These are phyloP conservation scores for Coemansia guatemalensis DNA, from an alignment of 192 early-diverging fungal species.

Conservation along the genomic window DNA sequence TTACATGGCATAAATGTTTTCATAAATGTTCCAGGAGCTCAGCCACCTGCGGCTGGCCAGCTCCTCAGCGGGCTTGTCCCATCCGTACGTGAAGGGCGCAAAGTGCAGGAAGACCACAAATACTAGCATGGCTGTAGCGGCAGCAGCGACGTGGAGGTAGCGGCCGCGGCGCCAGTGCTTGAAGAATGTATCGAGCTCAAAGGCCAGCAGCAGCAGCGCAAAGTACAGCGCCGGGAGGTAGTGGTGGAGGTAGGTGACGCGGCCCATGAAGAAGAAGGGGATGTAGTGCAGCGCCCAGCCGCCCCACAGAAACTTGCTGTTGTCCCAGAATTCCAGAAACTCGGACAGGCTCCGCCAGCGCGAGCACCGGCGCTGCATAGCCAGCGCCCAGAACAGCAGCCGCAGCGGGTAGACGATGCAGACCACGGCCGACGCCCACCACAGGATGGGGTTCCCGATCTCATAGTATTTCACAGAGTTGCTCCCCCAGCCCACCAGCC, in stretches of 20 bases:
- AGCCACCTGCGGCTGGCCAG: slow-evolving; percentile 67
- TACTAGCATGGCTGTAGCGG: slow-evolving; percentile 14
- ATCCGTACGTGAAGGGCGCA: slow-evolving; percentile 79
- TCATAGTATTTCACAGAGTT: slow-evolving; percentile 82
- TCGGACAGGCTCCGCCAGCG: slow-evolving; percentile 24
- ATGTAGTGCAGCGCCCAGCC: slow-evolving; percentile 86
- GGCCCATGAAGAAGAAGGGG: slow-evolving; percentile 92
- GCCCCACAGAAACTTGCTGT: slow-evolving; percentile 78
- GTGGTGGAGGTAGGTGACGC: slow-evolving; percentile 93
- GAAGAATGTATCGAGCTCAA: slow-evolving; percentile 70
- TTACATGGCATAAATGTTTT: slow-evolving; percentile 39
- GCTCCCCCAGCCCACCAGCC: slow-evolving; percentile 80
- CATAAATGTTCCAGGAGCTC: slow-evolving; percentile 76
- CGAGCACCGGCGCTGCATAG: slow-evolving; percentile 29
- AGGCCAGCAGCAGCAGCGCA: slow-evolving; percentile 71
- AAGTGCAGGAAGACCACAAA: slow-evolving; percentile 61
- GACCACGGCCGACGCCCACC: slow-evolving; percentile 68
- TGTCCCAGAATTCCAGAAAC: slow-evolving; percentile 60
- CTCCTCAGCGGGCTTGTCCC: slow-evolving; percentile 60
- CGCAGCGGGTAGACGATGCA: slow-evolving; percentile 42
- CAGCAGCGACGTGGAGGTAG: slow-evolving; percentile 56
- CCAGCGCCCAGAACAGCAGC: slow-evolving; percentile 18
- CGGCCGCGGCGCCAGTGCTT: slow-evolving; percentile 60
- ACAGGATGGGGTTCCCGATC: slow-evolving; percentile 85
- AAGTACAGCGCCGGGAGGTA: slow-evolving; percentile 89